Evolutionary conservation across 2,329 filamentous ascomycete genomes (phyloP).

Genomic region (Xylaria sp.): DNA sequence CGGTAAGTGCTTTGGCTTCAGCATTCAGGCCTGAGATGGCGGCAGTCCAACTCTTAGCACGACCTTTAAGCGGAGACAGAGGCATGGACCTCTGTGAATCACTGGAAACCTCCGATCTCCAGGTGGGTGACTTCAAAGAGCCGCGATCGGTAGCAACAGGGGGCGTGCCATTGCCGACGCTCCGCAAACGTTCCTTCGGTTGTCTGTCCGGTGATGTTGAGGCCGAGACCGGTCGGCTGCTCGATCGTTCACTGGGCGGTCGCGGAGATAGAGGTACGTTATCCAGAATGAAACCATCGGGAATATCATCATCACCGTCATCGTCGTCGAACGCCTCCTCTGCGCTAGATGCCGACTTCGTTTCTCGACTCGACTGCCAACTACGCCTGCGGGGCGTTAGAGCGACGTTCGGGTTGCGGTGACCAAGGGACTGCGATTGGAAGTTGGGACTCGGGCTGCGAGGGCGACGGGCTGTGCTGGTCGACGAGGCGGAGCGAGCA

Average conservation of each 20-base stretch:
- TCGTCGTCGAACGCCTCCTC: slow-evolving; percentile 82
- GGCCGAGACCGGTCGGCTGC: slow-evolving; percentile 63
- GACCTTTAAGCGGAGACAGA: slow-evolving; percentile 59
- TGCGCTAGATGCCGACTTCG: slow-evolving; percentile 75
- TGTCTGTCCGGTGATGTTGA: slow-evolving; percentile 63
- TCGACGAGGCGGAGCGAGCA: slow-evolving; percentile 53
- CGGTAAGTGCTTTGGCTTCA: slow-evolving; percentile 79
- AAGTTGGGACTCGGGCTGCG: slow-evolving; percentile 64
- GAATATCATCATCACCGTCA: slow-evolving; percentile 79
- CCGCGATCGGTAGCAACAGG: slow-evolving; percentile 67
- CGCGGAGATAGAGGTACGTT: slow-evolving; percentile 86
- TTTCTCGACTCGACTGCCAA: slow-evolving; percentile 74
- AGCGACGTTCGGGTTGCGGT: slow-evolving; percentile 54
- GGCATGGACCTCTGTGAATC: slow-evolving; percentile 49
- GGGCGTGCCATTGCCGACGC: slow-evolving; percentile 72
- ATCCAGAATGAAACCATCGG: slow-evolving; percentile 80
- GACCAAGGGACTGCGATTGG: slow-evolving; percentile 52
- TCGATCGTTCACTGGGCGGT: slow-evolving; percentile 64
- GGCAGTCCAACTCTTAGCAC: slow-evolving; percentile 79
- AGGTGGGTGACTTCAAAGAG: slow-evolving; percentile 65
- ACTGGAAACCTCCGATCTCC: slow-evolving; percentile 59
- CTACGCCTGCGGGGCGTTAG: slow-evolving; percentile 66
- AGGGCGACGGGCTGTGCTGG: slow-evolving; percentile 53
- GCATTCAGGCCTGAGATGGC: slow-evolving; percentile 74
- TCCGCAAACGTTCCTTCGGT: slow-evolving; percentile 62